phyloP scores from a whole-genome alignment of 1,139 yeast species.

The Suhomyces maxii region DNA sequence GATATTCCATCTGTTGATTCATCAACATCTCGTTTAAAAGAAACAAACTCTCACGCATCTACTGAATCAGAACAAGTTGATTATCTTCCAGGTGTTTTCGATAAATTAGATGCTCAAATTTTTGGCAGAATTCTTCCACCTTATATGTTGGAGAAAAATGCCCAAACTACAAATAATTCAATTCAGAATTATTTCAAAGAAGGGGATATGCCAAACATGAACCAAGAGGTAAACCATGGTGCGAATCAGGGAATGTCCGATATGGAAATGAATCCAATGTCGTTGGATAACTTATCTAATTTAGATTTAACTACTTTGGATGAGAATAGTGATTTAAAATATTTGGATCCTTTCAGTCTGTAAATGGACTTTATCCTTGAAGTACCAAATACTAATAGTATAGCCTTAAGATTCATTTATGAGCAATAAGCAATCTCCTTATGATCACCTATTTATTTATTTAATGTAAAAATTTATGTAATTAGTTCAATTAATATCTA shows the following conservation, averaged over 20 bases:
- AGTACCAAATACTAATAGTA: background rate
- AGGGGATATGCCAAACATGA: background rate
- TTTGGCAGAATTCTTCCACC: constrained; percentile 85
- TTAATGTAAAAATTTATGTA: background rate
- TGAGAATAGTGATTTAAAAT: constrained; percentile 15
- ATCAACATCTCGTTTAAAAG: constrained; percentile 2
- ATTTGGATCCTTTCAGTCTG: constrained; percentile 14
- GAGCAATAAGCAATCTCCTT: background rate
- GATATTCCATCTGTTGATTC: background rate
- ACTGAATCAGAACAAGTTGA: constrained; percentile 14
- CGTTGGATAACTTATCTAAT: constrained; percentile 18
- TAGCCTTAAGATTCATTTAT: background rate
- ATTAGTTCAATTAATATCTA: background rate
- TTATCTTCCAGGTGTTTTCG: constrained; percentile 80
- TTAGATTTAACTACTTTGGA: constrained; percentile 21
- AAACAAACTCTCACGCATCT: background rate
- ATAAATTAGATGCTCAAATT: constrained; percentile 76
- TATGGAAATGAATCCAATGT: constrained; percentile 1
- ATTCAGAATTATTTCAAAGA: background rate
- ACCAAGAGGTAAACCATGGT: background rate
- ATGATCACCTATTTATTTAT: background rate
- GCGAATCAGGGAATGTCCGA: background rate
- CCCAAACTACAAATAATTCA: constrained; percentile 2
- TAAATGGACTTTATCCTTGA: background rate
- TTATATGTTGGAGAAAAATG: constrained; percentile 58